Evolutionary conservation across 495 filamentous ascomycete species (phyloP).

Genomic region (Parathielavia appendiculata): DNA sequence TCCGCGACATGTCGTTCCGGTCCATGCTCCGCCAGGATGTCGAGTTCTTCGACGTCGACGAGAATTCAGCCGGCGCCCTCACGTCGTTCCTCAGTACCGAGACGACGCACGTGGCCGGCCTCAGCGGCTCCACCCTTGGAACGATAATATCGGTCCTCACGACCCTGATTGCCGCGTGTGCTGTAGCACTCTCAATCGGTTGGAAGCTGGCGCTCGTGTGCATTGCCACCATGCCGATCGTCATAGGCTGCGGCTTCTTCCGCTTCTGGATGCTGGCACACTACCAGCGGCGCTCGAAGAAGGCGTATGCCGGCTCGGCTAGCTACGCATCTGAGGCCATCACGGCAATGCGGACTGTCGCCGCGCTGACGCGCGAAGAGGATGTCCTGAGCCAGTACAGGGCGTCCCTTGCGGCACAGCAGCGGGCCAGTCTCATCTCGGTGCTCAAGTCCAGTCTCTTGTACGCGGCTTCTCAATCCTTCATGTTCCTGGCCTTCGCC

Average conservation of each 20-base stretch:
- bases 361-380: slow-evolving; percentile 53
- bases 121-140: slow-evolving; percentile 76
- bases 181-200: slow-evolving; percentile 62
- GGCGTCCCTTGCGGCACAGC: slow-evolving; percentile 27
- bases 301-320: slow-evolving; percentile 67
- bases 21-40: slow-evolving; percentile 88
- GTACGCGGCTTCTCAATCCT: slow-evolving; percentile 73
- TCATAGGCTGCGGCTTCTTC: slow-evolving; percentile 81
- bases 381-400: slow-evolving; percentile 71
- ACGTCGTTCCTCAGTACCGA: slow-evolving; percentile 83
- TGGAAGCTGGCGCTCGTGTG: slow-evolving; percentile 92
- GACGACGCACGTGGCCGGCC: slow-evolving; percentile 75
- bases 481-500: slow-evolving; percentile 76
- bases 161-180: slow-evolving; percentile 64
- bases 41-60: slow-evolving; percentile 76
- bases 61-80: slow-evolving; percentile 76
- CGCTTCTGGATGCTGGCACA: slow-evolving; percentile 65
- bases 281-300: slow-evolving; percentile 69
- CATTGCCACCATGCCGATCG: slow-evolving; percentile 69
- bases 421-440: slow-evolving; percentile 29
- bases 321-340: slow-evolving; percentile 86
- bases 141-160: slow-evolving; percentile 71
- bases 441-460: slow-evolving; percentile 42
- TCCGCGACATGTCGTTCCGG: slow-evolving; percentile 74
- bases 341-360: slow-evolving; percentile 83